Percentiles rank a stretch among this genome's conserved stretches.
Evolutionary conservation across 768 basidiomycete genomes (phyloP).

Genomic region (Boletus fagicola): DNA sequence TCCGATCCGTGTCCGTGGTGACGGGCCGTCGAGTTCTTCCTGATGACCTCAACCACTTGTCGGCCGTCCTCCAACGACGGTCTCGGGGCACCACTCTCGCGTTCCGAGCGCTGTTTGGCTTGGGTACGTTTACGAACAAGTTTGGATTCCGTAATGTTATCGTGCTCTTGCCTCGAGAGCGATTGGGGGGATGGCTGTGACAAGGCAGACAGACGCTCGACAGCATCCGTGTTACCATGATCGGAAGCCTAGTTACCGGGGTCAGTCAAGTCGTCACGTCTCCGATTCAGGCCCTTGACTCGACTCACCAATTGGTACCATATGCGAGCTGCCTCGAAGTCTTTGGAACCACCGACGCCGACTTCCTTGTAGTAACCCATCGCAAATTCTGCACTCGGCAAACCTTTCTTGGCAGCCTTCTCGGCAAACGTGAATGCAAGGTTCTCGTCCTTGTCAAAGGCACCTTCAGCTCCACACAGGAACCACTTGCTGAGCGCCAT

Average conservation of each 20-base stretch:
- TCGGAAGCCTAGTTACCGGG: constrained; percentile 55
- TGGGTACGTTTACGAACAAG: constrained; percentile 81
- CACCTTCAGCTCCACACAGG: constrained; percentile 75
- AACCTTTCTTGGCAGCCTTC: constrained; percentile 72
- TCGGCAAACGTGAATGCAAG: constrained; percentile 89
- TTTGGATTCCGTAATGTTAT: constrained; percentile 70
- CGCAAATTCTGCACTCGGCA: constrained; percentile 87
- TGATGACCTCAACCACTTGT: constrained; percentile 53
- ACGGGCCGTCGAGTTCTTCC: constrained; percentile 45
- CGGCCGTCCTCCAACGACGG: constrained; percentile 35
- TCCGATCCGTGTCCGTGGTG: constrained; percentile 15
- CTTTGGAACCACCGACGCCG: constrained; percentile 74
- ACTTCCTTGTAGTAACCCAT: constrained; percentile 96
- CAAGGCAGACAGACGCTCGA: constrained; percentile 68
- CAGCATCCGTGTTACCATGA: constrained; percentile 80
- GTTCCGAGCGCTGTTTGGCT: constrained; percentile 56
- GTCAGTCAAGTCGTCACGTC: not conserved
- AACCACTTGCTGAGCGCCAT: constrained; percentile 99
- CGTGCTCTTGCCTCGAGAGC: constrained; percentile 78
- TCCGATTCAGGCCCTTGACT: not conserved
- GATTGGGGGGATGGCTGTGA: constrained; percentile 56
- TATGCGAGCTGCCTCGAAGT: constrained; percentile 58
- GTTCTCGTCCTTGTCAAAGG: constrained; percentile 83
- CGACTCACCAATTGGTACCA: constrained; percentile 73
- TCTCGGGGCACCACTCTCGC: constrained; percentile 15